phyloP scores from a whole-genome alignment of 345 rosid genomes.

The Eucalyptus regnans region DNA sequence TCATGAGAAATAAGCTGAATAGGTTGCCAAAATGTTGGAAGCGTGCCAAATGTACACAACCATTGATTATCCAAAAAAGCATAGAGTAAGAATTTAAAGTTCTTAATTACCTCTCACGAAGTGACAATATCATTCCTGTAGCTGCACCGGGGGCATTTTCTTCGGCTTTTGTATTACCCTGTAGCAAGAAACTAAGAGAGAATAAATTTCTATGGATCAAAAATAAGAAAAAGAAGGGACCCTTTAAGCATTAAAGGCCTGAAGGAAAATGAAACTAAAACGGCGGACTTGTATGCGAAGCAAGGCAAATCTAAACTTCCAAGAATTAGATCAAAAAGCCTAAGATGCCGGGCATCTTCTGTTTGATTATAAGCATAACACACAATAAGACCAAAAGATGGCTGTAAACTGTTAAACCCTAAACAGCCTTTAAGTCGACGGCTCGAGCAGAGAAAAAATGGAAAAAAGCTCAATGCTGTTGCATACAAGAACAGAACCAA shows the following conservation, averaged over 20 bases:
- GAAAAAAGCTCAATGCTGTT: background rate
- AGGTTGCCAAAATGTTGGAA: background rate
- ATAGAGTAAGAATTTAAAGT: background rate
- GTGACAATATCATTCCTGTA: slow-evolving; percentile 76
- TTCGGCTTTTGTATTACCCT: slow-evolving; percentile 59
- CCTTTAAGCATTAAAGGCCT: background rate
- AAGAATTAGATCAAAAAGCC: background rate
- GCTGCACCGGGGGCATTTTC: slow-evolving; percentile 76
- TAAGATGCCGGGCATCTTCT: background rate
- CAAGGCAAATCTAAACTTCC: background rate
- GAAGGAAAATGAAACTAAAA: background rate
- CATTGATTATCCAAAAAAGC: background rate
- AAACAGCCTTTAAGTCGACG: background rate
- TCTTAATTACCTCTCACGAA: slow-evolving; percentile 66
- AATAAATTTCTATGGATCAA: background rate
- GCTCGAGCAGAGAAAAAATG: background rate
- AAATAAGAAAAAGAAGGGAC: background rate
- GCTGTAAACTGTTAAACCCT: background rate
- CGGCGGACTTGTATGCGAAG: background rate
- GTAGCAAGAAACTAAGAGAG: background rate
- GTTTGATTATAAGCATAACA: background rate
- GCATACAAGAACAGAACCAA: background rate
- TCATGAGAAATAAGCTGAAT: background rate
- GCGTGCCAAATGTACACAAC: background rate
- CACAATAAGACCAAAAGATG: background rate